These are phyloP conservation scores for Zasmidium cellare DNA, from an alignment of 2,329 filamentous ascomycete genomes.

Conservation along the genomic window DNA sequence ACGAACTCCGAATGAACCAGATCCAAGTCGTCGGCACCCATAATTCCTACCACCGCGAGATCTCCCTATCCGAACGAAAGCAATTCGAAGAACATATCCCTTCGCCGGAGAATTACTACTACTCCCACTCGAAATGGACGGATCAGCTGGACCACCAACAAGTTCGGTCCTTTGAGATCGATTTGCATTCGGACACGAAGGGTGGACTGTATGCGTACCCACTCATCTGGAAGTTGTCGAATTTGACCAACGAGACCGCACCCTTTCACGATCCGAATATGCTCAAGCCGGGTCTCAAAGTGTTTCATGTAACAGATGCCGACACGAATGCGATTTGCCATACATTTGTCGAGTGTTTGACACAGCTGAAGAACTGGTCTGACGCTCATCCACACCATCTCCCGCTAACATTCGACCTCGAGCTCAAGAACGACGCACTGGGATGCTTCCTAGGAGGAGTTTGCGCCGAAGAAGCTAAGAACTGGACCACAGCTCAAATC, in stretches of 20 bases:
- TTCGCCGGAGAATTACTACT: conserved; percentile 46
- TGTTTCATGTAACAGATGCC: conserved; percentile 53
- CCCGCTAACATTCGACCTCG: conserved; percentile 52
- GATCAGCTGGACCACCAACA: conserved; percentile 49
- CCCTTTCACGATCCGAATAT: conserved; percentile 43
- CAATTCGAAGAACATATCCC: conserved; percentile 42
- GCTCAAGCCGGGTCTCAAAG: conserved; percentile 47
- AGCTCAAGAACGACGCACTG: conserved; percentile 48
- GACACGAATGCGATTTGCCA: conserved; percentile 50
- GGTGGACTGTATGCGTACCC: conserved; percentile 51
- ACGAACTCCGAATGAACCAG: conserved; percentile 50
- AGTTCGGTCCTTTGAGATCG: conserved; percentile 51
- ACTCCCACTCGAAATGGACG: conserved; percentile 48
- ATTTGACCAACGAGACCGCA: conserved; percentile 37
- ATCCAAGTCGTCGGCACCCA: conserved; percentile 55
- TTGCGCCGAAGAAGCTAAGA: conserved; percentile 42
- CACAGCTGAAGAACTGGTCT: conserved; percentile 47
- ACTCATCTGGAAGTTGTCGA: conserved; percentile 43
- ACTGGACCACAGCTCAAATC: conserved; percentile 47
- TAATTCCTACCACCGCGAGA: conserved; percentile 54
- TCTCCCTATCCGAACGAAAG: conserved; percentile 42
- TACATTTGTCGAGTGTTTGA: conserved; percentile 48
- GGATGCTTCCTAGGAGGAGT: conserved; percentile 37
- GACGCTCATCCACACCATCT: conserved; percentile 45
- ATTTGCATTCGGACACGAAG: conserved; percentile 50